Evolutionary conservation across 2,329 filamentous ascomycete genomes (phyloP).

Genomic region (Pseudogymnoascus sp.): DNA sequence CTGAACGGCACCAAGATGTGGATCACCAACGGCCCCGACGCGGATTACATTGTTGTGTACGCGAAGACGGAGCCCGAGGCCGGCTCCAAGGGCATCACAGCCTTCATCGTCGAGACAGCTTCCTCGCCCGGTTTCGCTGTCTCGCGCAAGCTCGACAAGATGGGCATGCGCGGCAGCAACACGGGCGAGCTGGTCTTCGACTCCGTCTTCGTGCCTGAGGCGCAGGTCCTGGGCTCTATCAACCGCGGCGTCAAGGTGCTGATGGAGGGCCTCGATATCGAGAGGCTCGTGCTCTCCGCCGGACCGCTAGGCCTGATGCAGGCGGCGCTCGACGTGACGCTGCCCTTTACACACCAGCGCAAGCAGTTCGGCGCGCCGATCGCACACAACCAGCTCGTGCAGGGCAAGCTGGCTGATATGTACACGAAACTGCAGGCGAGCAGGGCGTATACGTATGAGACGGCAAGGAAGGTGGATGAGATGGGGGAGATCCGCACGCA

Average conservation of each 20-base stretch:
- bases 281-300: slow-evolving; percentile 82
- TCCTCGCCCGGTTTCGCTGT: slow-evolving; percentile 68
- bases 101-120: slow-evolving; percentile 72
- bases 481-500: slow-evolving; percentile 66
- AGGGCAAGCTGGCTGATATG: slow-evolving; percentile 93
- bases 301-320: slow-evolving; percentile 94
- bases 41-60: slow-evolving; percentile 90
- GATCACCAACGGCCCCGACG: slow-evolving; percentile 97
- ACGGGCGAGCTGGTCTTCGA: slow-evolving; percentile 92
- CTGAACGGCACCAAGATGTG: slow-evolving; percentile 96
- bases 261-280: slow-evolving; percentile 93
- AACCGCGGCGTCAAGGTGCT: slow-evolving; percentile 82
- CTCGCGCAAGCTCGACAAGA: slow-evolving; percentile 88
- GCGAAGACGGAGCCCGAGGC: slow-evolving; percentile 81
- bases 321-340: slow-evolving; percentile 71
- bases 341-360: slow-evolving; percentile 83
- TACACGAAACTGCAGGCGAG: slow-evolving; percentile 86
- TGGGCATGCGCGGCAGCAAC: slow-evolving; percentile 96
- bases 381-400: slow-evolving; percentile 85
- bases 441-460: slow-evolving; percentile 78
- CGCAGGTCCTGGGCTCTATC: slow-evolving; percentile 70
- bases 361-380: slow-evolving; percentile 84
- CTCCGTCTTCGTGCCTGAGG: slow-evolving; percentile 75
- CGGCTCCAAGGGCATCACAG: slow-evolving; percentile 85
- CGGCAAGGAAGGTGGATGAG: slow-evolving; percentile 74